Evolutionary conservation across 176 grass and related monocot genomes (phyloP).

Genomic region (Panicum miliaceum): DNA sequence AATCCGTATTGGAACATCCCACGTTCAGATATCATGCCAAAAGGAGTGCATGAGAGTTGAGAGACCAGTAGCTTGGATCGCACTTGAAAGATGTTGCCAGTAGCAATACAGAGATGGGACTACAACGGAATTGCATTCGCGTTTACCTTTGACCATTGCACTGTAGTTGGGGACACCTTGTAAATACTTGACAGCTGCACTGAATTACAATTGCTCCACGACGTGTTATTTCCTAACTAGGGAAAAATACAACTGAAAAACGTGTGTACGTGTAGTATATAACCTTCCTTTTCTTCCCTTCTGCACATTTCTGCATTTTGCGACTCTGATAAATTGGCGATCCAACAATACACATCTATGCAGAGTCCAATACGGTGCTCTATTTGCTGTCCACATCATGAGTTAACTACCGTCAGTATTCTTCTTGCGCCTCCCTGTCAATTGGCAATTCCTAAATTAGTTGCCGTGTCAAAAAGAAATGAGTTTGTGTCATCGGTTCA

Average conservation of each 20-base stretch:
- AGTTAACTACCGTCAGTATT: slow-evolving; percentile 48
- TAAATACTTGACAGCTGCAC: not conserved
- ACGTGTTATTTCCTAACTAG: not conserved
- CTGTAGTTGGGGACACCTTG: slow-evolving; percentile 9
- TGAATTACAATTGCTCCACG: not conserved
- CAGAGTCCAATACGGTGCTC: not conserved
- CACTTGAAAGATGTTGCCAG: not conserved
- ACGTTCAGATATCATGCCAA: not conserved
- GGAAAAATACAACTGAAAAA: slow-evolving; percentile 11
- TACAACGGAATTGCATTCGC: not conserved
- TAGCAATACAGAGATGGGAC: not conserved
- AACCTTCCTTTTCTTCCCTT: not conserved
- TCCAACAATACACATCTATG: not conserved
- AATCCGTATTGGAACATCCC: too few relatives aligned
- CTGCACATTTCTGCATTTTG: slow-evolving; percentile 17
- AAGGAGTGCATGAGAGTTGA: not conserved
- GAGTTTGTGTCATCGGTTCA: slow-evolving; percentile 2
- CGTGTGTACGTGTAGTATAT: not conserved
- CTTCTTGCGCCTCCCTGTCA: slow-evolving; percentile 63
- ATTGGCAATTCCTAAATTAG: slow-evolving; percentile 40
- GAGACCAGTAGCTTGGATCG: not conserved
- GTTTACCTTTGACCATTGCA: slow-evolving; percentile 11
- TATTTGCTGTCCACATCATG: not conserved
- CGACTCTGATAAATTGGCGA: not conserved
- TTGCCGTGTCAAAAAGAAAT: not conserved